Percentiles rank a stretch among this genome's conserved stretches.
phyloP scores from a whole-genome alignment of 108 stramenopile species.

The Conticribra weissflogii region DNA sequence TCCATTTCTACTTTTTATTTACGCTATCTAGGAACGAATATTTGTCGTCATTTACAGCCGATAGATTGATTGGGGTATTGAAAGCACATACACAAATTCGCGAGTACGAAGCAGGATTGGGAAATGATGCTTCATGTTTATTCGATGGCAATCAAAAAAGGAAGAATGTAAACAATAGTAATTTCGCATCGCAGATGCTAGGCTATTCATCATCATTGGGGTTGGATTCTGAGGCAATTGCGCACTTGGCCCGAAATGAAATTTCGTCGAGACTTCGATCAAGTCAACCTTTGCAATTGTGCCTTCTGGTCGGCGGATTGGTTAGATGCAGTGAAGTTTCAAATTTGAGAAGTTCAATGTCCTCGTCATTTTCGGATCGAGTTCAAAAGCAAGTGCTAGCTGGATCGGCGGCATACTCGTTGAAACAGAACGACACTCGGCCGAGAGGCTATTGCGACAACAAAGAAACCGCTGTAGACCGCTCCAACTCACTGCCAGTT shows the following conservation, averaged over 20 bases:
- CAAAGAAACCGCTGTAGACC: neutral
- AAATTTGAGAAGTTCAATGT: too few species aligned
- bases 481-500: neutral
- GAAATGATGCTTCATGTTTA: constrained; percentile 60
- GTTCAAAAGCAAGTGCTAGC: constrained; percentile 45
- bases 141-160: constrained; percentile 19
- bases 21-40: too few species aligned
- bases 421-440: neutral
- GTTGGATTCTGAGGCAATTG: constrained; percentile 64
- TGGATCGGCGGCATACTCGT: constrained; percentile 27
- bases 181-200: too few species aligned
- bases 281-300: constrained; percentile 50
- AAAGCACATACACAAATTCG: constrained; percentile 51
- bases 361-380: constrained; percentile 24
- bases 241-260: constrained; percentile 58
- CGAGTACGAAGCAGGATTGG: constrained; percentile 71
- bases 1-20: neutral
- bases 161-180: neutral
- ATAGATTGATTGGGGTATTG: constrained; percentile 61
- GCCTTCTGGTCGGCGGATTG: constrained; percentile 71
- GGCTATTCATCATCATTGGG: constrained; percentile 31
- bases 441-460: neutral
- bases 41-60: too few species aligned
- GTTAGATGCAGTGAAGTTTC: too few species aligned
- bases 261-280: constrained; percentile 57